phyloP scores from a whole-genome alignment of 805 yeast species.

The Ogataea pignaliae region DNA sequence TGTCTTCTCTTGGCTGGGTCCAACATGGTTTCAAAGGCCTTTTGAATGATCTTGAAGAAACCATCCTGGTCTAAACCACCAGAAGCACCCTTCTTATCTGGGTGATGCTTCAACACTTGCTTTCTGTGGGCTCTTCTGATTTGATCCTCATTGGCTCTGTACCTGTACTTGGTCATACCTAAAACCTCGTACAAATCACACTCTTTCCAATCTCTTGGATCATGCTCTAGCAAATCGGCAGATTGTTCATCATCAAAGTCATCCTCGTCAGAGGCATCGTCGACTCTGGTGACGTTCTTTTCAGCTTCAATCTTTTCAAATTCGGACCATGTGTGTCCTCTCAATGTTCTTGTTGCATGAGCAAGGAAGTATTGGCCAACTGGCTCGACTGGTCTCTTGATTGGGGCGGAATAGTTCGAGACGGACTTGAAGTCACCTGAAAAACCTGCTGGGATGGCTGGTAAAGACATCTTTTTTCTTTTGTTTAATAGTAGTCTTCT shows the following conservation, averaged over 20 bases:
- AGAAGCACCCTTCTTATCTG: constrained; percentile 92
- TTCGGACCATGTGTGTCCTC: constrained; percentile 99
- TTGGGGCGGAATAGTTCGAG: constrained; percentile 51
- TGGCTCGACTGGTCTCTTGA: constrained; percentile 86
- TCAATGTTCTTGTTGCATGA: constrained; percentile 90
- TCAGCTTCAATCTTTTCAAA: constrained; percentile 92
- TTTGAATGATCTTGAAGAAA: constrained; percentile 96
- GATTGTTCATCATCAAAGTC: constrained; percentile 72
- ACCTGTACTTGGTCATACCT: constrained; percentile 88
- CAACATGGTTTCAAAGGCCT: constrained; percentile 86
- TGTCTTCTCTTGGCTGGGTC: constrained; percentile 87
- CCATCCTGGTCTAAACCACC: constrained; percentile 92
- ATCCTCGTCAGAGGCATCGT: constrained; percentile 56
- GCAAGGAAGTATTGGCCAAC: constrained; percentile 95
- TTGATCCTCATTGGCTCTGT: constrained; percentile 87
- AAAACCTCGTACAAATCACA: constrained; percentile 95
- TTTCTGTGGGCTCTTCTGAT: constrained; percentile 95
- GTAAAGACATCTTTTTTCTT: constrained; percentile 34
- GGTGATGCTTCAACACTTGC: constrained; percentile 95
- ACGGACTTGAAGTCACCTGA: constrained; percentile 44
- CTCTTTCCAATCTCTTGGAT: constrained; percentile 97
- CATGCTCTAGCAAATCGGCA: constrained; percentile 72
- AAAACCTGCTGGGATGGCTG: constrained; percentile 52
- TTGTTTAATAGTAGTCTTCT: too few species aligned
- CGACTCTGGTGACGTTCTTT: constrained; percentile 69